Percentiles rank a stretch among this genome's conserved stretches.
These are phyloP conservation scores for Pyrrhoderma lamaoense DNA, from an alignment of 1,284 basidiomycete genomes.

Conservation along the genomic window DNA sequence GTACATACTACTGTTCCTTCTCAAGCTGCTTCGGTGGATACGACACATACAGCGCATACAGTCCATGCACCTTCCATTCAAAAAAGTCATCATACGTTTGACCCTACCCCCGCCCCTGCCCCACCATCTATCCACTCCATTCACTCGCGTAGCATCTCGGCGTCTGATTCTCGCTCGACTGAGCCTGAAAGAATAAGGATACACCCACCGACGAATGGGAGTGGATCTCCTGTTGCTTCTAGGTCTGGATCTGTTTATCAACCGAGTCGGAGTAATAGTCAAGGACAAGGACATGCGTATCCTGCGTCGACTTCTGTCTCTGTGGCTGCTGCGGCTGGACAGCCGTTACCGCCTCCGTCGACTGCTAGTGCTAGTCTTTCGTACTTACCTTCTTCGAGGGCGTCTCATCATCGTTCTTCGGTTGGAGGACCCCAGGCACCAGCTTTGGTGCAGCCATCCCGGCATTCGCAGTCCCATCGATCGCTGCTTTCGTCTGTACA, in stretches of 20 bases:
- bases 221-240: neutral
- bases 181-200: slow-evolving; percentile 10
- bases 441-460: neutral
- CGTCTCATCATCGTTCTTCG: neutral
- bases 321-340: neutral
- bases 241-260: neutral
- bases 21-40: too few species aligned
- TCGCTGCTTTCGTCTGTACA: too few species aligned
- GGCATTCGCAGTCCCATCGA: slow-evolving; percentile 6
- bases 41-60: too few species aligned
- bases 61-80: too few species aligned
- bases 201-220: slow-evolving; percentile 12
- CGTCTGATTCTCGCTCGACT: slow-evolving; percentile 3
- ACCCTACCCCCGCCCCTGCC: too few species aligned
- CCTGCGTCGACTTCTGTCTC: neutral
- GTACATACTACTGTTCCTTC: too few species aligned
- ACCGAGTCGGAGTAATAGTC: neutral
- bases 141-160: slow-evolving; percentile 1
- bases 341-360: slow-evolving; percentile 5
- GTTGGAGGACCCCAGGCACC: neutral
- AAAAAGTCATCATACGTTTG: too few species aligned
- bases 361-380: slow-evolving; percentile 5
- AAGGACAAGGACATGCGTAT: neutral
- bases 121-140: slow-evolving; percentile 5
- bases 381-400: neutral